phyloP scores from a whole-genome alignment of 2,329 filamentous ascomycete genomes.

The Fusarium pseudonygamai region DNA sequence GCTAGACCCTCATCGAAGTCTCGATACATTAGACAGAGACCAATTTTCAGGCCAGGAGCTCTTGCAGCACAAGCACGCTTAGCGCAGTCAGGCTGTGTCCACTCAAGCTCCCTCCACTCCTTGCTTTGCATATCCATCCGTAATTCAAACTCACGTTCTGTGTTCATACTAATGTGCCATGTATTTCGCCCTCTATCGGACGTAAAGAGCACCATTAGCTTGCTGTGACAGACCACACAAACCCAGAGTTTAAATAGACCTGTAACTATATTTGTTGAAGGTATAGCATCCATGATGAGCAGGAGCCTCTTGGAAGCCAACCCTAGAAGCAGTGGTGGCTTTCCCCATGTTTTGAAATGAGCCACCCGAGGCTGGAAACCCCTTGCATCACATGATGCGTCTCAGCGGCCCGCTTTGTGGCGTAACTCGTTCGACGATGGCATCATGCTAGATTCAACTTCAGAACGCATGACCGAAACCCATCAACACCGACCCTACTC shows the following conservation, averaged over 20 bases:
- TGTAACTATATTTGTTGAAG: neutral
- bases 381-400: slow-evolving; percentile 40
- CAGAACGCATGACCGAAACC: slow-evolving; percentile 16
- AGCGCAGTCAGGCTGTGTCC: slow-evolving; percentile 24
- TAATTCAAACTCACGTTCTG: neutral
- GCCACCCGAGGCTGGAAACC: slow-evolving; percentile 28
- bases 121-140: slow-evolving; percentile 20
- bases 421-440: slow-evolving; percentile 40
- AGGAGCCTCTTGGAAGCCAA: neutral
- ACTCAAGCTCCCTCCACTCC: slow-evolving; percentile 44
- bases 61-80: slow-evolving; percentile 27
- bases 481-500: slow-evolving; percentile 10
- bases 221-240: neutral
- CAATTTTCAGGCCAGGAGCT: slow-evolving; percentile 32
- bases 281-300: neutral
- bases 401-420: slow-evolving; percentile 29
- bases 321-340: neutral
- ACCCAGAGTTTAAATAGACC: neutral
- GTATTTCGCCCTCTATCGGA: neutral
- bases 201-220: neutral
- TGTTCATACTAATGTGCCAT: neutral
- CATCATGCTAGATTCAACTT: slow-evolving; percentile 34
- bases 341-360: slow-evolving; percentile 1
- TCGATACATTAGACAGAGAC: slow-evolving; percentile 31
- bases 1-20: slow-evolving; percentile 28